These are phyloP conservation scores for Chamaenerion angustifolium DNA, from an alignment of 345 rosid genomes.

Conservation along the genomic window DNA sequence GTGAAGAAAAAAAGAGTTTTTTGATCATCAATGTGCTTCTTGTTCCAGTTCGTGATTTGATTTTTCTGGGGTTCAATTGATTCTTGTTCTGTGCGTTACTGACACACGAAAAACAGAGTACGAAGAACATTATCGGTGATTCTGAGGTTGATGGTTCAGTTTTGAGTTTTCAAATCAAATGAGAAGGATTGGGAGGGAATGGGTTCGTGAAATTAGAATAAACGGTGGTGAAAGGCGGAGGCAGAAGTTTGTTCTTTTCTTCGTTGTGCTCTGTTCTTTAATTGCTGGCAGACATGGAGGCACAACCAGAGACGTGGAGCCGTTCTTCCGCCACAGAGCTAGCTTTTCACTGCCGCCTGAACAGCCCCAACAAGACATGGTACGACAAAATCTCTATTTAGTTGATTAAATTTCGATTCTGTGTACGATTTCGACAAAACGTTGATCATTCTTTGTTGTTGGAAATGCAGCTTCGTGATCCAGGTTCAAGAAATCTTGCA, in stretches of 20 bases:
- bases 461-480: no score
- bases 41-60: no score
- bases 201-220: conserved; percentile 18
- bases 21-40: no score
- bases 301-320: conserved; percentile 9
- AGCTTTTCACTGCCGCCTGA: not conserved
- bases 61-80: no score
- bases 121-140: not conserved
- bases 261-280: conserved; percentile 22
- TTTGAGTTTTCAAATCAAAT: conserved; percentile 20
- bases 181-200: conserved; percentile 24
- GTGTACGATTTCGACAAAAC: no score
- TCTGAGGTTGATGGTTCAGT: not conserved
- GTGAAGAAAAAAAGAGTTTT: no score
- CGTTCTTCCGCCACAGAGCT: conserved; percentile 8
- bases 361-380: conserved; percentile 11
- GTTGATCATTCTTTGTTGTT: not conserved
- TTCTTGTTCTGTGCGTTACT: no score
- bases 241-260: conserved; percentile 13
- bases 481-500: no score
- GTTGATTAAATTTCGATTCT: not conserved
- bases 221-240: conserved; percentile 20
- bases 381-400: conserved; percentile 3
- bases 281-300: conserved; percentile 15
- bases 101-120: not conserved